phyloP scores from a whole-genome alignment of 2,329 filamentous ascomycete genomes.

The Colletotrichum sp. region DNA sequence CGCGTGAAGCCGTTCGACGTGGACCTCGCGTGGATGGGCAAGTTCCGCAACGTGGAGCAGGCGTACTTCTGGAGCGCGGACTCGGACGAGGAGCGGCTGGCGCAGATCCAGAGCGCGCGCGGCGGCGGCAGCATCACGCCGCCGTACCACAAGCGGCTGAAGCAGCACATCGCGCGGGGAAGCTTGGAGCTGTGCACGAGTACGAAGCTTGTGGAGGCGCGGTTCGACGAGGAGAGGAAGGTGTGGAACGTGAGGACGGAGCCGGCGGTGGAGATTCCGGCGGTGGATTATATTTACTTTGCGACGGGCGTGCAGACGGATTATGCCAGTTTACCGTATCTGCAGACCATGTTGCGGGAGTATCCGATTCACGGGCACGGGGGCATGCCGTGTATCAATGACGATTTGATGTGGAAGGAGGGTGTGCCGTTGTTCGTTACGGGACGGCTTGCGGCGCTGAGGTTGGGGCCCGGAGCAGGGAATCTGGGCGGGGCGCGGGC shows the following conservation, averaged over 20 bases:
- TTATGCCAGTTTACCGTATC: constrained; percentile 63
- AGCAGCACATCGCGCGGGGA: constrained; percentile 58
- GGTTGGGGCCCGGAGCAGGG: constrained; percentile 73
- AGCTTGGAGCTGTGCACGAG: constrained; percentile 61
- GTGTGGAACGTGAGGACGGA: constrained; percentile 53
- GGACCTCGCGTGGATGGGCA: constrained; percentile 79
- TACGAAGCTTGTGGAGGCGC: constrained; percentile 59
- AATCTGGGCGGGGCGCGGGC: constrained; percentile 77
- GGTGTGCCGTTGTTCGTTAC: constrained; percentile 77
- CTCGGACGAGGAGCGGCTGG: constrained; percentile 69
- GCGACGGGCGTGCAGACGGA: constrained; percentile 75
- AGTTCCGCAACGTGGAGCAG: constrained; percentile 80
- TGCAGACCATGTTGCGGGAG: constrained; percentile 62
- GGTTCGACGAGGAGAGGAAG: constrained; percentile 51
- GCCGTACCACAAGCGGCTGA: constrained; percentile 69
- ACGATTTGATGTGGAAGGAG: constrained; percentile 77
- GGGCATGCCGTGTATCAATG: constrained; percentile 75
- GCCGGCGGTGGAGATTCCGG: constrained; percentile 59
- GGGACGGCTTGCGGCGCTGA: constrained; percentile 69
- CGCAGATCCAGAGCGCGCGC: constrained; percentile 69
- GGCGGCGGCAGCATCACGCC: constrained; percentile 81
- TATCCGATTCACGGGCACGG: constrained; percentile 67
- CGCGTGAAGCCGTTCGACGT: constrained; percentile 80
- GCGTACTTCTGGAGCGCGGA: constrained; percentile 80
- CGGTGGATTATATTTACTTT: constrained; percentile 74